These are phyloP conservation scores for Sicyos edulis DNA, from an alignment of 306 rosid genomes.

Conservation along the genomic window DNA sequence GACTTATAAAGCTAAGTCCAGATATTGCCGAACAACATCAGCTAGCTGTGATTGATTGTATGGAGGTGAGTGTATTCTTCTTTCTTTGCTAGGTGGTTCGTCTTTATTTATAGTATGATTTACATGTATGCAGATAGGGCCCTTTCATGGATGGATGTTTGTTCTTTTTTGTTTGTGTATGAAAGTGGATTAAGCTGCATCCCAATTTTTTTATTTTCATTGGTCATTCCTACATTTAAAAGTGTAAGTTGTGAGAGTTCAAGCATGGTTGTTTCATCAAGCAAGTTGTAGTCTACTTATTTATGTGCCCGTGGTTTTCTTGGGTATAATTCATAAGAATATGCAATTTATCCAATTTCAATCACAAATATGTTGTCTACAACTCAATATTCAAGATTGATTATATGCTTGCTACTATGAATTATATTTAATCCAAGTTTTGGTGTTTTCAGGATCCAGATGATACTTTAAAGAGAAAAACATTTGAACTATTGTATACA, in stretches of 20 bases:
- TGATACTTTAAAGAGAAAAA: constrained; percentile 90
- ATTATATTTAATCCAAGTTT: constrained; percentile 19
- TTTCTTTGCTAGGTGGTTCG: background rate
- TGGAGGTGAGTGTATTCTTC: constrained; percentile 56
- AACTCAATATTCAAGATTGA: background rate
- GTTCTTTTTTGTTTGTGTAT: background rate
- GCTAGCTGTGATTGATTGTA: constrained; percentile 95
- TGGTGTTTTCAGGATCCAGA: constrained; percentile 77
- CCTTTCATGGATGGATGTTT: background rate
- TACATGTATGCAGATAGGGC: background rate
- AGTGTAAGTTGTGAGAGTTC: background rate
- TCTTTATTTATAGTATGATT: background rate
- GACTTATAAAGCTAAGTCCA: constrained; percentile 76
- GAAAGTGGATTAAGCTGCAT: background rate
- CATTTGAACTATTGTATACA: constrained; percentile 76
- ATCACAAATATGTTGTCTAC: constrained; percentile 14
- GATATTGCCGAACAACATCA: constrained; percentile 92
- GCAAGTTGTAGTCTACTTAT: background rate
- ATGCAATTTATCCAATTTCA: background rate
- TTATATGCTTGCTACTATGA: background rate
- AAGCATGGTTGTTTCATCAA: background rate
- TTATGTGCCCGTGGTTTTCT: background rate
- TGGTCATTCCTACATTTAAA: background rate
- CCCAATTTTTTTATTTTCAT: background rate
- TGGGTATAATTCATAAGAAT: background rate